These are phyloP conservation scores for Rutidosis leptorrhynchoides DNA, from an alignment of 129 eudicot species.

Conservation along the genomic window DNA sequence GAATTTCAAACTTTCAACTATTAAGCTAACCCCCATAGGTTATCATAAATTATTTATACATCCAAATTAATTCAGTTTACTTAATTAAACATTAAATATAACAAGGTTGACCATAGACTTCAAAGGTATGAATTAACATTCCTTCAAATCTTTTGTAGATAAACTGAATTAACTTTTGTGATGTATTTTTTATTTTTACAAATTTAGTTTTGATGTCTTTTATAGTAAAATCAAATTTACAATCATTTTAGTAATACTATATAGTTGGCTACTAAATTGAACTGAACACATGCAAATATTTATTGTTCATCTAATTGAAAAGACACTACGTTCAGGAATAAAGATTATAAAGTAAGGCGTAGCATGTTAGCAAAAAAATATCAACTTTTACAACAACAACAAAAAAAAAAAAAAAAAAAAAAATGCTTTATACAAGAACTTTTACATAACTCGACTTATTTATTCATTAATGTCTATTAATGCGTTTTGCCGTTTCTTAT, in stretches of 20 bases:
- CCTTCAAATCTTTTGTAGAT: too few relatives aligned
- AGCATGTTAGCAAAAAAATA: not conserved
- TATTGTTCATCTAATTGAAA: not conserved
- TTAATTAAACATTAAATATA: too few relatives aligned
- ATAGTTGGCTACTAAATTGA: not conserved
- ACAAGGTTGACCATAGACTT: too few relatives aligned
- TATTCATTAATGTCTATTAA: not conserved
- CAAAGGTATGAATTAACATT: too few relatives aligned
- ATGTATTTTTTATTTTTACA: too few relatives aligned
- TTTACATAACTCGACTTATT: not conserved
- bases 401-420: not conserved
- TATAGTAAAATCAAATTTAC: too few relatives aligned
- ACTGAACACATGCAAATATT: not conserved
- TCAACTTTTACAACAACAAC: not conserved
- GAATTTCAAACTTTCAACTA: too few relatives aligned
- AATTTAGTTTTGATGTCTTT: too few relatives aligned
- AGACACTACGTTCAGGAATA: not conserved
- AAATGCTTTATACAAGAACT: not conserved
- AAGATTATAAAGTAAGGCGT: not conserved
- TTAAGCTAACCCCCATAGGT: too few relatives aligned
- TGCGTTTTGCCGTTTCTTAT: not conserved
- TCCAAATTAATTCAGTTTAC: too few relatives aligned
- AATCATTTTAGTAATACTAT: not conserved
- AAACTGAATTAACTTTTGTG: too few relatives aligned
- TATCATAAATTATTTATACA: too few relatives aligned